Percentiles rank a stretch among this genome's conserved stretches.
Conservation (phyloP, 1,139 yeast species). For the Ashbya aceris region DNA sequence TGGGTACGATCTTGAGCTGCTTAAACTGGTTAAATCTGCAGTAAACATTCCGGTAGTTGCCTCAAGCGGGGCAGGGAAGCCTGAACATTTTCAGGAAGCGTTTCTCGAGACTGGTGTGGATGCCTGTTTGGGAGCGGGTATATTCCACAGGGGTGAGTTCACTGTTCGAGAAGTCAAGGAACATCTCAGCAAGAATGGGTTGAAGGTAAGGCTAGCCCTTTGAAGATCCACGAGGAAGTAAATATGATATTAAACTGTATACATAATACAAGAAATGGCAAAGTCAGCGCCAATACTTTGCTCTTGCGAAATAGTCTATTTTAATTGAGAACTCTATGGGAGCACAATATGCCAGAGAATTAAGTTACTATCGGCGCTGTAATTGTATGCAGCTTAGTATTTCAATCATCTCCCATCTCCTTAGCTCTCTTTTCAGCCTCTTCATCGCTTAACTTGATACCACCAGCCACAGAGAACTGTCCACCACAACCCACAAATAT, state of each 20-base stretch:
- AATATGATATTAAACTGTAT: no score
- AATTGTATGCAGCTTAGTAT: no score
- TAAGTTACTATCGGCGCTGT: no score
- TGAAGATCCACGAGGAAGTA: background rate
- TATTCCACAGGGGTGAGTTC: constrained; percentile 92
- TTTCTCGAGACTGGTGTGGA: constrained; percentile 74
- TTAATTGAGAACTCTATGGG: no score
- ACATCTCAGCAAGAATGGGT: constrained; percentile 43
- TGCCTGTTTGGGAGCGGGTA: constrained; percentile 97
- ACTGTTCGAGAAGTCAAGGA: constrained; percentile 76
- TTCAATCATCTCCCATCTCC: constrained; percentile 30
- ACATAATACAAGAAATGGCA: no score
- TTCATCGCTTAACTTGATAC: constrained; percentile 55
- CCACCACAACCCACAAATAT: constrained; percentile 81
- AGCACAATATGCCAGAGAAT: no score
- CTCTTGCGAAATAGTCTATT: no score
- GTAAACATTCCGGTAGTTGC: constrained; percentile 91
- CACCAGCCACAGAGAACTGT: constrained; percentile 85
- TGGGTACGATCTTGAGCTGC: constrained; percentile 82
- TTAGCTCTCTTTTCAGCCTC: constrained; percentile 55
- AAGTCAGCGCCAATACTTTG: no score
- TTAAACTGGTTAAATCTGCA: constrained; percentile 63
- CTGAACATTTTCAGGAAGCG: constrained; percentile 81
- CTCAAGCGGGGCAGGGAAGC: constrained; percentile 93
- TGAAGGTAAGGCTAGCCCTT: constrained; percentile 43